A percentile compares a stretch with the other conserved stretches of the same genome.
These are phyloP conservation scores for Gonium pectorale DNA, from an alignment of 139 green algal genomes.

Conservation along the genomic window DNA sequence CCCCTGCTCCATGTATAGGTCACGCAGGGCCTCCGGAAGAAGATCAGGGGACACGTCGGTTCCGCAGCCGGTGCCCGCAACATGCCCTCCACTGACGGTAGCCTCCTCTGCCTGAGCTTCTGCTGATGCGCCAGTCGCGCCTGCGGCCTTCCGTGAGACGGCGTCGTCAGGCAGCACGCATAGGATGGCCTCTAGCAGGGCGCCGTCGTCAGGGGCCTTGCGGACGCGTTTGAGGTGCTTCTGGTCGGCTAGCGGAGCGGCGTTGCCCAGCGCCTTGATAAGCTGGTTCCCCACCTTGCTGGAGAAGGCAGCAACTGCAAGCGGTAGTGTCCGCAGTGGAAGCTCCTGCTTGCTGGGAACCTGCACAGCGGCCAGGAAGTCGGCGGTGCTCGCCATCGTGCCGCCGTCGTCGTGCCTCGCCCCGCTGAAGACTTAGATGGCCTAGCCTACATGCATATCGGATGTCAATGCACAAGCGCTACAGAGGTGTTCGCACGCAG, in stretches of 20 bases:
- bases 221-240: conserved; percentile 78
- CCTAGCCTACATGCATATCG: too few relatives aligned
- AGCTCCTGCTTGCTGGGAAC: conserved; percentile 42
- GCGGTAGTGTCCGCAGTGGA: conserved; percentile 34
- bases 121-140: too few relatives aligned
- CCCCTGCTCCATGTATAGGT: background rate
- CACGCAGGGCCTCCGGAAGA: background rate
- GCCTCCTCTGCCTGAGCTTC: too few relatives aligned
- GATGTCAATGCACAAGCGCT: too few relatives aligned
- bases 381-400: too few relatives aligned
- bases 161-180: conserved; percentile 23
- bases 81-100: too few relatives aligned
- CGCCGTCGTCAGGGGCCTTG: conserved; percentile 40
- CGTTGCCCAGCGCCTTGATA: conserved; percentile 55
- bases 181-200: conserved; percentile 58
- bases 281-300: conserved; percentile 40
- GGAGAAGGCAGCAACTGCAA: conserved; percentile 49
- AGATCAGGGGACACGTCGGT: background rate
- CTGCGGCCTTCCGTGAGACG: too few relatives aligned
- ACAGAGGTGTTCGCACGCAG: too few relatives aligned
- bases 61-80: too few relatives aligned
- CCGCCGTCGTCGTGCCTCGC: too few relatives aligned
- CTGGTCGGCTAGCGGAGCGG: conserved; percentile 56
- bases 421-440: too few relatives aligned
- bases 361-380: conserved; percentile 44